Base-by-base conservation (phyloP, 257 asterid genomes). In the Solanum lycopersicoides region DNA sequence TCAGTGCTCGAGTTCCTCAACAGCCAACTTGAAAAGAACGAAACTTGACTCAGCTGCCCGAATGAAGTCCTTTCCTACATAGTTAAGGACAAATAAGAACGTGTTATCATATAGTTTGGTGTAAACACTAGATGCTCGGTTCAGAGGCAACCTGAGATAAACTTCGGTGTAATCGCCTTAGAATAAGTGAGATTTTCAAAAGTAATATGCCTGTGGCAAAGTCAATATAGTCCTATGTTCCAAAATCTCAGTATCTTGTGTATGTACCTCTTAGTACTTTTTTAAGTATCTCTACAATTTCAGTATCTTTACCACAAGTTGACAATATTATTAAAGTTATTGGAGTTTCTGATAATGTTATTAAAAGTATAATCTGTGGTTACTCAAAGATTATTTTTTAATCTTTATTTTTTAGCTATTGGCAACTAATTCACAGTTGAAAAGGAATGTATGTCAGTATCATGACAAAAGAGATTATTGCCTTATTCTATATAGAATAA, bases 1-100 rank as follows among this genome's bases (percentile, higher is more conserved):
- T 94, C 98, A 7, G 95, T 97, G 35, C 92, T 95, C 71, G 95
- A 95, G 92, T 97, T 95, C 88, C 90, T 97, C 82, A 94, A 92
- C 77, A 89, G 88, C 89, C 98, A 95, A 88, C 91, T 93, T 79
- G 85, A 80, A 12, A 90, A 89, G 82, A 92, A 92, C 74, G 88
- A 92, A 89, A 35, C 89, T 15, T 77, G 73, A 88, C 73, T 28
- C 83, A 37, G 80, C 86, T 71, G 77, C 88, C 11, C 25, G 18
- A 74, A 71, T 50, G 76, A 75, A 42, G 65, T 30, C 45, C 75
- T 88, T 86, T 9, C 63, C 14, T 1, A 42, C 60, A 76, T 42
- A 10, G 60, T 41, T 6, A 25, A 42, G 63, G 37, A n/a, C 15
- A 23, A 76, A 42, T 75, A 41, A 75, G 83, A 12, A 41, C 83